phyloP scores from a whole-genome alignment of 1,139 yeast species.

The Pichia norvegensis region DNA sequence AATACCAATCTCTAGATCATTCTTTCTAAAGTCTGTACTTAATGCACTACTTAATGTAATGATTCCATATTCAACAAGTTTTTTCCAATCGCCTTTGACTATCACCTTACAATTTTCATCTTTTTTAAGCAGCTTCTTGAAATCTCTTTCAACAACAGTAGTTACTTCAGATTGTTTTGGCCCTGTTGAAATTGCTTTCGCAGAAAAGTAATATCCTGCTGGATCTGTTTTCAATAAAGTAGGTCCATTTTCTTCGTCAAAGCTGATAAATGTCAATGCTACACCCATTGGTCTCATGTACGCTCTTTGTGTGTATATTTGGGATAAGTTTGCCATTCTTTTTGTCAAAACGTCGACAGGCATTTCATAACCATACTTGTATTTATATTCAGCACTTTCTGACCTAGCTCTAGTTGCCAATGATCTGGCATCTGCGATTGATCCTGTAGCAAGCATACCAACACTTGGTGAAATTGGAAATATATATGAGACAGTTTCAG shows the following conservation, averaged over 20 bases:
- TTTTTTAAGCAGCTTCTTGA: conserved; percentile 50
- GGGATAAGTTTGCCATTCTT: conserved; percentile 91
- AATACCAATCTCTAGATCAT: conserved; percentile 88
- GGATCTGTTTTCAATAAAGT: conserved; percentile 90
- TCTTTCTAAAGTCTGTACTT: conserved; percentile 88
- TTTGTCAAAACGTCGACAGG: conserved; percentile 91
- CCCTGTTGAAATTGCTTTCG: conserved; percentile 90
- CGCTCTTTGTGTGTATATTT: conserved; percentile 96
- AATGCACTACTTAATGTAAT: conserved; percentile 76
- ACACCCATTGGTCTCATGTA: conserved; percentile 98
- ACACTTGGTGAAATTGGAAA: conserved; percentile 74
- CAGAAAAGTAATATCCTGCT: conserved; percentile 90
- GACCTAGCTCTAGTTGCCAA: conserved; percentile 84
- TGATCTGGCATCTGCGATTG: conserved; percentile 93
- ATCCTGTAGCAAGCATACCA: conserved; percentile 92
- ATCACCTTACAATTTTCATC: conserved; percentile 22
- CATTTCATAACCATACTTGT: conserved; percentile 93
- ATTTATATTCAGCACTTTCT: conserved; percentile 92
- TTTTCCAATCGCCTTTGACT: conserved; percentile 81
- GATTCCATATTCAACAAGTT: conserved; percentile 84
- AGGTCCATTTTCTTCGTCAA: conserved; percentile 90
- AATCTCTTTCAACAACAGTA: conserved; percentile 84
- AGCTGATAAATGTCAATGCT: conserved; percentile 78
- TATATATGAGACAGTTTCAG: conserved; percentile 75
- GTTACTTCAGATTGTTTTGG: conserved; percentile 96